Evolutionary conservation across 225 moss, liverwort and hornwort genomes (phyloP), one percentile per base, ranked within the genome.

Genomic region (Polytrichum formosum): DNA sequence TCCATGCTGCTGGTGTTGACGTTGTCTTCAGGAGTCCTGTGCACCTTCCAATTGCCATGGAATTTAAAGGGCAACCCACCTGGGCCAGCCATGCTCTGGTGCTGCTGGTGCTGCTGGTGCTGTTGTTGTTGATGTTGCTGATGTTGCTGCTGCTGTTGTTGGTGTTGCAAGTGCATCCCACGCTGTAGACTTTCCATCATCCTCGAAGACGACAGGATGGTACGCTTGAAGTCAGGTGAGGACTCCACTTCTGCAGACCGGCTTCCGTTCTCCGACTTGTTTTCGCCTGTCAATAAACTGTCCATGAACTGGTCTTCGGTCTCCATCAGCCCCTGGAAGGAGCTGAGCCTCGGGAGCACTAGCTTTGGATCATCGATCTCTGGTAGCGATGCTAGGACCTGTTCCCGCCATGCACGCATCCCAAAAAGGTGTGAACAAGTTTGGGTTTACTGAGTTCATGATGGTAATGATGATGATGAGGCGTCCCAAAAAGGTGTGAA

Each of bases 351-450:
- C 0, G 96, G 93, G 4, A 93, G 89, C 2, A 91, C 83, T 19
- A 93, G 77, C 66, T 88, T 92, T 26, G 92, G 92, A 69, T 92
- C 83, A 2, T 91, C 93, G 0, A 97, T 92, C 69, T 93, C 96
- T 0, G 96, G 96, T 29, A 97, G 74, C 0, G 96, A 97, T 0
- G 96, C 96, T 1, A 97, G 79, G 5, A 97, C 96, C 87, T 88
- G 75, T 1, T 19, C n/a, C 61, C 54, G 4, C 46, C 13, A 1
- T 2, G 13, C 16, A 46, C 46, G 46, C 46, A 46, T 13, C 16
- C 46, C 46, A 46, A 16, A 10, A 46, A 46, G 46, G 46, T 13
- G 37, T 13, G 10, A 37, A 37, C 37, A 37, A 37, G 9, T 2
- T 37, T 37, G 9, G 0, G 37, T 0, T 37, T 13, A 37, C 2